Conservation (phyloP, 352 stramenopile species). For the Phytopythium vexans region DNA sequence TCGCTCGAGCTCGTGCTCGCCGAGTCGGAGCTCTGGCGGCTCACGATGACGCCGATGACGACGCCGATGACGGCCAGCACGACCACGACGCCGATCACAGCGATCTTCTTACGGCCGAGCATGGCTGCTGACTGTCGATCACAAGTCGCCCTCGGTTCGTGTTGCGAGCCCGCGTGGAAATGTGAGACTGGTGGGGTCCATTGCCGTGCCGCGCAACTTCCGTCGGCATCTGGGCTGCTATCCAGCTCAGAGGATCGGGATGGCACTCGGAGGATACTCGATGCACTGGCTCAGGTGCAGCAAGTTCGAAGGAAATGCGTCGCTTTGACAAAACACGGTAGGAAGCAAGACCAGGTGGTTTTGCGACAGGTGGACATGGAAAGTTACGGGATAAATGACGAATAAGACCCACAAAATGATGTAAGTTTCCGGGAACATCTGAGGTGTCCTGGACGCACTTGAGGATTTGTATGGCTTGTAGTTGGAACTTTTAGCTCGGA, state of each 20-base stretch:
- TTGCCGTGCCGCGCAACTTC: too few relatives aligned
- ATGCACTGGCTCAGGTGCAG: slow-evolving; percentile 1
- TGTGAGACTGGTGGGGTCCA: background rate
- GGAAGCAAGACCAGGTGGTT: background rate
- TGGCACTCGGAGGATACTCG: background rate
- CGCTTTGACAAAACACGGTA: too few relatives aligned
- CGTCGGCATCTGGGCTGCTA: background rate
- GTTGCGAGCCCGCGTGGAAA: background rate
- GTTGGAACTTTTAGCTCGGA: too few relatives aligned
- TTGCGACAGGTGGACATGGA: background rate
- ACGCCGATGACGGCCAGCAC: slow-evolving; percentile 45
- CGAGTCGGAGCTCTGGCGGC: slow-evolving; percentile 23
- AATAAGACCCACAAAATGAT: too few relatives aligned
- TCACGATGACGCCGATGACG: slow-evolving; percentile 38
- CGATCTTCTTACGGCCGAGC: slow-evolving; percentile 29
- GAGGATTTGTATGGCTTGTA: too few relatives aligned
- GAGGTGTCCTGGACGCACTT: too few relatives aligned
- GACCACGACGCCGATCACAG: slow-evolving; percentile 39
- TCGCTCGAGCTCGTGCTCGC: slow-evolving; percentile 22
- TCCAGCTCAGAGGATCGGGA: background rate
- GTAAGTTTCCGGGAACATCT: too few relatives aligned
- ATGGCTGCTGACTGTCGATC: slow-evolving; percentile 13
- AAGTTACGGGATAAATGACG: too few relatives aligned
- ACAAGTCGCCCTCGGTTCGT: slow-evolving; percentile 3
- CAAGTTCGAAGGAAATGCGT: too few relatives aligned